These are phyloP conservation scores for Trametes villosa DNA, from an alignment of 768 basidiomycete species.

Conservation along the genomic window DNA sequence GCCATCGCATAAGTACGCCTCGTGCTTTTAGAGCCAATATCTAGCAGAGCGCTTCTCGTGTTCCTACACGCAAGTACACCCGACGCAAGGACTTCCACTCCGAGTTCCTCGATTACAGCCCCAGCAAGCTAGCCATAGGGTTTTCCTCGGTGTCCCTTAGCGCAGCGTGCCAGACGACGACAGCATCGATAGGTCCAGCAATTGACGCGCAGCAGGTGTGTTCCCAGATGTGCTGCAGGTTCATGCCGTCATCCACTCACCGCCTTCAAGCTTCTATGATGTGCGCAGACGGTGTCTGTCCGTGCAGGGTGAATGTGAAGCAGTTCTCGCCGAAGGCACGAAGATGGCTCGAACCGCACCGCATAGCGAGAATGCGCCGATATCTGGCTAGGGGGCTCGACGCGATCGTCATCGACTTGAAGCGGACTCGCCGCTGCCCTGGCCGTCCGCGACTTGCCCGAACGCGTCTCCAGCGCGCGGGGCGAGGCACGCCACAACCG, in stretches of 20 bases:
- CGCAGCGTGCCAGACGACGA: too few relatives aligned
- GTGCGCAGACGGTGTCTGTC: not conserved
- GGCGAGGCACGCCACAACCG: conserved; percentile 27
- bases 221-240: not conserved
- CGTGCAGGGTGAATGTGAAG: not conserved
- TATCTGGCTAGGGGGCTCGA: not conserved
- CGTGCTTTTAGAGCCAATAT: too few relatives aligned
- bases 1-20: too few relatives aligned
- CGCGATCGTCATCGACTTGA: not conserved
- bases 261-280: not conserved
- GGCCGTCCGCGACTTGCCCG: not conserved
- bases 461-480: not conserved
- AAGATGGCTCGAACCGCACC: not conserved
- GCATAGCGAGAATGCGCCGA: conserved; percentile 17
- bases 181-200: not conserved
- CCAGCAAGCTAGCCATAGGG: too few relatives aligned
- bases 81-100: too few relatives aligned
- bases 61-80: too few relatives aligned
- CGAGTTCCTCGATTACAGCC: too few relatives aligned
- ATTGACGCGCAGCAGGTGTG: not conserved
- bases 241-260: conserved; percentile 1
- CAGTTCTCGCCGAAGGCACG: not conserved
- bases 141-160: too few relatives aligned
- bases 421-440: not conserved
- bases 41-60: too few relatives aligned